Evolutionary conservation across 176 grass and related monocot species (phyloP).

Genomic region (Aegilops tauschii): DNA sequence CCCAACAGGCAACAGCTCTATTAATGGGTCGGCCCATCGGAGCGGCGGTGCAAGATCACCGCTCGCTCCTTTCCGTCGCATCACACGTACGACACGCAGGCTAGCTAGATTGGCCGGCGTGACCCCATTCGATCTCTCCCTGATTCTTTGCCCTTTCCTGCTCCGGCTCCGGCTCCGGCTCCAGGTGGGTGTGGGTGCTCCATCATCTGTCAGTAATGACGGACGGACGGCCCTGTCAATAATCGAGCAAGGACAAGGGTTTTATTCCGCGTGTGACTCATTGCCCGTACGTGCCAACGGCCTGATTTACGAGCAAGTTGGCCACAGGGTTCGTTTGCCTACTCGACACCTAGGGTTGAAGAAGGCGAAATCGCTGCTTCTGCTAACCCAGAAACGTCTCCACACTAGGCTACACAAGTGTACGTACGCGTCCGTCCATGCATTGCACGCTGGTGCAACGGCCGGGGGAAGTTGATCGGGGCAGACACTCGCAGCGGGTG

Average conservation of each 20-base stretch:
- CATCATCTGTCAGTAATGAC: background rate
- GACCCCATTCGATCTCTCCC: too few relatives aligned
- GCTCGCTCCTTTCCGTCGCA: conserved; percentile 2
- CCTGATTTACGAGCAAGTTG: background rate
- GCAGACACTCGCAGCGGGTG: background rate
- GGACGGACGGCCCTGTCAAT: background rate
- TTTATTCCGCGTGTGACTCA: background rate
- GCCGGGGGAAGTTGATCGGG: too few relatives aligned
- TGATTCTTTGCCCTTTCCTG: too few relatives aligned
- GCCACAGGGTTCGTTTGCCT: too few relatives aligned
- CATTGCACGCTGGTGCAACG: too few relatives aligned
- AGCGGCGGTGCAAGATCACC: background rate
- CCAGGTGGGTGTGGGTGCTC: too few relatives aligned
- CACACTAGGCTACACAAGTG: too few relatives aligned
- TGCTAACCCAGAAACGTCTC: background rate
- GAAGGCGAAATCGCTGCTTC: background rate
- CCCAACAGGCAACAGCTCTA: background rate
- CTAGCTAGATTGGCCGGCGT: too few relatives aligned
- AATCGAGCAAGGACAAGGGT: background rate
- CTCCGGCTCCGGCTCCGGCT: background rate
- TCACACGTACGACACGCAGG: background rate
- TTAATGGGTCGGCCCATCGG: background rate
- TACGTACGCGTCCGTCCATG: too few relatives aligned
- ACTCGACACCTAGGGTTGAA: background rate
- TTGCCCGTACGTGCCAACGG: background rate